Evolutionary conservation across 2,329 filamentous ascomycete species (phyloP), one percentile per base, ranked within the genome.

Genomic region (Stagonosporopsis vannaccii): DNA sequence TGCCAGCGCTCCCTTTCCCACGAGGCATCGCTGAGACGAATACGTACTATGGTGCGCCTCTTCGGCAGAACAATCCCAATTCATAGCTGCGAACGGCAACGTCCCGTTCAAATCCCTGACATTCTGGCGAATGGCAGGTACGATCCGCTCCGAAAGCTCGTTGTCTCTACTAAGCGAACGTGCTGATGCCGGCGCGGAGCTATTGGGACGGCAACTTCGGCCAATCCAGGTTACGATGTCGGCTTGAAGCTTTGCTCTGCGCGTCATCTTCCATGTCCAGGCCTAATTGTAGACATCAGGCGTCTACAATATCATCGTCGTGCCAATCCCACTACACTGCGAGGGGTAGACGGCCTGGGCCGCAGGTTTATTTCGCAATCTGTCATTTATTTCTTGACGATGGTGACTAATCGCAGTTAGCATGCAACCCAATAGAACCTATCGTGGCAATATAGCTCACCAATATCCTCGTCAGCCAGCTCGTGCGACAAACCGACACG

Each of bases 401-500:
- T 78, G 41, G 76, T 78, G 46, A 78, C 76, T 78, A 70, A 63
- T 56, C 51, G 58, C 50, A 53, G 61, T 76, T 51, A 77, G 73
- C 51, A 37, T 6, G 13, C 20, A 22, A 35, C 25, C n/a, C 36
- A 13, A 36, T 46, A 23, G 19, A 17, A 30, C 35, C 41, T 40
- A 15, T 30, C 51, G 11, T 35, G 26, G 30, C 33, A 35, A 41
- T 46, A 25, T 39, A 61, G 71, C 88, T 81, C 84, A 94, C 91
- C 91, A 78, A 99, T 97, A 80, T 99, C 95, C 80, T 99, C 95
- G 76, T 99, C 95, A 55, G 87, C 91, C 71, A 99, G 83, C 81
- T 97, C 92, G 76, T 99, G 95, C 49, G 85, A 82, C 63, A 99
- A 84, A 45, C 95, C 95, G 61, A 98, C 95, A 71, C 93, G 87